These are phyloP conservation scores for Torulaspora microellipsoides DNA, from an alignment of 805 yeast species.

Conservation along the genomic window DNA sequence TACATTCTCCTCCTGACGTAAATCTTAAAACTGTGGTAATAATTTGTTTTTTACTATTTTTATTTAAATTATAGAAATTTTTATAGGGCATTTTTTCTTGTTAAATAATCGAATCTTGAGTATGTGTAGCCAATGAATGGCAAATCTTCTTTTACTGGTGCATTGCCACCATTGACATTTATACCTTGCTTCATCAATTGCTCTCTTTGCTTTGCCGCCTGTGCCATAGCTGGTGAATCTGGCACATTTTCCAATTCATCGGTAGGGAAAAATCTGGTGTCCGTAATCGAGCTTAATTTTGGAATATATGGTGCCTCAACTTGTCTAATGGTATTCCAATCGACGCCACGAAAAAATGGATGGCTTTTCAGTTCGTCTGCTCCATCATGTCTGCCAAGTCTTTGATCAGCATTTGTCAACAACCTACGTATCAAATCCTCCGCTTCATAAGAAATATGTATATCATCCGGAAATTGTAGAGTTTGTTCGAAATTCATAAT, in stretches of 20 bases:
- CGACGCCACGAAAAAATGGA: constrained; percentile 93
- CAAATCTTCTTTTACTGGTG: constrained; percentile 62
- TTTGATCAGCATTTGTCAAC: constrained; percentile 69
- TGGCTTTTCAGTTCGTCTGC: constrained; percentile 87
- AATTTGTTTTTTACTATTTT: neutral
- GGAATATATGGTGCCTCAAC: constrained; percentile 95
- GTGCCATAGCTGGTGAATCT: constrained; percentile 71
- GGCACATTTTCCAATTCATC: constrained; percentile 95
- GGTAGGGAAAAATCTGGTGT: constrained; percentile 96
- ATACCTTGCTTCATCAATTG: constrained; percentile 42
- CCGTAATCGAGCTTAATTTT: constrained; percentile 84
- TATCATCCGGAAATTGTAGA: constrained; percentile 83
- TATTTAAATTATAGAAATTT: neutral
- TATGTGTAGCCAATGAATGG: constrained; percentile 98
- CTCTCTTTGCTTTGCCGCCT: constrained; percentile 64
- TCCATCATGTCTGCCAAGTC: constrained; percentile 86
- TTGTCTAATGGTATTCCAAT: constrained; percentile 82
- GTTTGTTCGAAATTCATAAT: constrained; percentile 89
- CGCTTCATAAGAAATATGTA: constrained; percentile 81
- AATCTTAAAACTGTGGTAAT: neutral
- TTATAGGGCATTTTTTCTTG: constrained; percentile 56
- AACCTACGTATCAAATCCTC: constrained; percentile 79
- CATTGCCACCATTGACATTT: constrained; percentile 39
- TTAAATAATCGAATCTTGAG: constrained; percentile 88
- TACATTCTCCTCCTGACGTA: constrained; percentile 19